Conservation (phyloP, 208 protist species). For the Acanthamoeba castellanii region DNA sequence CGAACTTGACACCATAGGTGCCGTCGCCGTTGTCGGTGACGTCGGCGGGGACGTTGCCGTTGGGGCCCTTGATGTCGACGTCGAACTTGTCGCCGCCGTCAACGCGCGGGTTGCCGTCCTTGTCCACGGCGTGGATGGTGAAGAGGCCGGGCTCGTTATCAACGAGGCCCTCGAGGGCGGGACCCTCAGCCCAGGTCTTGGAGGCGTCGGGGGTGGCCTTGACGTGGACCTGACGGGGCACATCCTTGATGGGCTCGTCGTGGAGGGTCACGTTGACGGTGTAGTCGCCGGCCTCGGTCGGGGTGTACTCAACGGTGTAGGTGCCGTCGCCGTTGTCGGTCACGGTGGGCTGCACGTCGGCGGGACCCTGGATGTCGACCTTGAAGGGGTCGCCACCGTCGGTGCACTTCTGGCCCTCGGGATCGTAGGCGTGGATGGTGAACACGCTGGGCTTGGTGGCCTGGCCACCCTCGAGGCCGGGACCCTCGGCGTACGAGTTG, state of each 20-base stretch:
- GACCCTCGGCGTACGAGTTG: conserved; percentile 78
- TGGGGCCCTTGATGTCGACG: conserved; percentile 81
- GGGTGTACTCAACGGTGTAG: conserved; percentile 84
- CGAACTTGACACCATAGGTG: conserved; percentile 84
- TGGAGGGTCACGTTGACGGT: conserved; percentile 80
- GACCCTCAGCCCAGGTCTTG: conserved; percentile 74
- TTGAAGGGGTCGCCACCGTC: conserved; percentile 84
- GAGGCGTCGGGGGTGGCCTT: conserved; percentile 79
- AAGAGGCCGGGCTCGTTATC: conserved; percentile 83
- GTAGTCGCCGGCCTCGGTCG: conserved; percentile 76
- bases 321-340: conserved; percentile 88
- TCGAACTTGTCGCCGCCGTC: conserved; percentile 83
- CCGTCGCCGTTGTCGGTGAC: conserved; percentile 85
- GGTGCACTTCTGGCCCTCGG: conserved; percentile 65
- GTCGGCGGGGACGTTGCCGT: conserved; percentile 77
- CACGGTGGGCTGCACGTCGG: conserved; percentile 80
- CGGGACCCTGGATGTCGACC: conserved; percentile 80
- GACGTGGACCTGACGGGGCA: conserved; percentile 79
- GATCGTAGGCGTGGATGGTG: conserved; percentile 80
- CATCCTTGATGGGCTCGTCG: conserved; percentile 79
- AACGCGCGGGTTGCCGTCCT: conserved; percentile 81
- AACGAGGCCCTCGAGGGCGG: conserved; percentile 72
- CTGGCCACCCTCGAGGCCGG: conserved; percentile 83
- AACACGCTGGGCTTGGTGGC: conserved; percentile 78
- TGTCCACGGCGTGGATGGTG: conserved; percentile 83